These are phyloP conservation scores for Rhizoclosmatium globosum DNA, from an alignment of 192 early-diverging fungal species.

Conservation along the genomic window DNA sequence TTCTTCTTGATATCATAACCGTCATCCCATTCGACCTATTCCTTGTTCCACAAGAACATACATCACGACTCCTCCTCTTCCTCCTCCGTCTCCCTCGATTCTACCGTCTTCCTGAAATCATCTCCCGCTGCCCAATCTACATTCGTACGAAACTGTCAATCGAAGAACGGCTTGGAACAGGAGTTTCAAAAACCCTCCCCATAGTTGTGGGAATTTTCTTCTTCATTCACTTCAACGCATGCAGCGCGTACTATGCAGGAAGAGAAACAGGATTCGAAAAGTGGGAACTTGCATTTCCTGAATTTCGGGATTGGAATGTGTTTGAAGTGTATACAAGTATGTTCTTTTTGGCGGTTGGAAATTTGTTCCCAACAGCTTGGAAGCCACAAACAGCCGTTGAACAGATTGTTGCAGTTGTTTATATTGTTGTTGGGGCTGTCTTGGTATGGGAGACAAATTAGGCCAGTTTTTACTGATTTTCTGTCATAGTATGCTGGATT, in stretches of 20 bases:
- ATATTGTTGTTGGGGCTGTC: conserved; percentile 9
- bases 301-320: not conserved
- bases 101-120: not conserved
- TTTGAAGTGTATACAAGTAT: conserved; percentile 1
- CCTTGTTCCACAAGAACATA: not conserved
- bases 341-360: conserved; percentile 9
- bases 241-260: not conserved
- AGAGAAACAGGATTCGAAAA: not conserved
- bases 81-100: not conserved
- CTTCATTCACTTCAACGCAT: conserved; percentile 15
- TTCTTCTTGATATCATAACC: conserved; percentile 1
- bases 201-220: conserved; percentile 9
- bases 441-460: not conserved
- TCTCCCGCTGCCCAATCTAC: conserved; percentile 2
- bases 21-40: conserved; percentile 2
- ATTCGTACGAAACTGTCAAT: not conserved
- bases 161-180: conserved; percentile 2
- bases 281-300: not conserved
- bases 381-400: conserved; percentile 8
- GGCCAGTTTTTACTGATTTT: too few relatives aligned
- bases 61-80: not conserved
- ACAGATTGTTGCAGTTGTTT: conserved; percentile 4
- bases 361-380: conserved; percentile 1
- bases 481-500: conserved; percentile 33
- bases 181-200: conserved; percentile 2